Evolutionary conservation across 2,329 filamentous ascomycete species (phyloP).

Genomic region (Magnaporthiopsis rhizophila): DNA sequence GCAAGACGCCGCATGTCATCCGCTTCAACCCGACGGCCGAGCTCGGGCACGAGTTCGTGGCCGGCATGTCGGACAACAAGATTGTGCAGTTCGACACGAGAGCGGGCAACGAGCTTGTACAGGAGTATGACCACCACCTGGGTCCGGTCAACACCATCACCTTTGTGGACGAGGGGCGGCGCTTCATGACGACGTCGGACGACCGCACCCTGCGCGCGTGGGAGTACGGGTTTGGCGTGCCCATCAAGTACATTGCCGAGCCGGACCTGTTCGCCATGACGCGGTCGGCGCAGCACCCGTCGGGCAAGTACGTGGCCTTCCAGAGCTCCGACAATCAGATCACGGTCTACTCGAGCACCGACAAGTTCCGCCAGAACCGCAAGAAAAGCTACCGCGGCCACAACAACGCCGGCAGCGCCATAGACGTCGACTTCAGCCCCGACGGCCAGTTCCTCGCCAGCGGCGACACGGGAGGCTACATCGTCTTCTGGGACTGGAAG

Average conservation of each 20-base stretch:
- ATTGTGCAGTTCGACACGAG: constrained; percentile 95
- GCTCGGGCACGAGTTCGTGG: constrained; percentile 81
- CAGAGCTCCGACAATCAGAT: constrained; percentile 95
- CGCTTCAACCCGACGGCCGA: constrained; percentile 80
- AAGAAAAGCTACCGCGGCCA: constrained; percentile 96
- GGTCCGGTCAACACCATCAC: constrained; percentile 97
- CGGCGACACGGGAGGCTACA: constrained; percentile 80
- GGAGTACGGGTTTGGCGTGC: constrained; percentile 98
- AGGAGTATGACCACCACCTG: constrained; percentile 97
- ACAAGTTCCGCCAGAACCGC: constrained; percentile 93
- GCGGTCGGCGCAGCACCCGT: constrained; percentile 74
- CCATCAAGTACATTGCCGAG: constrained; percentile 97
- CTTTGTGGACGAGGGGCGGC: constrained; percentile 78
- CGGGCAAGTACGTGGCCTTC: constrained; percentile 88
- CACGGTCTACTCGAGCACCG: constrained; percentile 85
- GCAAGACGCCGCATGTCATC: constrained; percentile 91
- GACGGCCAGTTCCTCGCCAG: constrained; percentile 87
- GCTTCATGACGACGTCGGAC: constrained; percentile 97
- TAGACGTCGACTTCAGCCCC: constrained; percentile 80
- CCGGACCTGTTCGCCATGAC: constrained; percentile 98
- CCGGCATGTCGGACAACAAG: constrained; percentile 98
- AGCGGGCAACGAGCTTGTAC: constrained; percentile 67
- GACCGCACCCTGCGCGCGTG: constrained; percentile 93
- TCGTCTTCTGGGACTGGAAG: constrained; percentile 99
- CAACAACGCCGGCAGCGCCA: constrained; percentile 89